Base-by-base conservation (phyloP, 2,329 filamentous ascomycete species). In the Diaporthe capsici region DNA sequence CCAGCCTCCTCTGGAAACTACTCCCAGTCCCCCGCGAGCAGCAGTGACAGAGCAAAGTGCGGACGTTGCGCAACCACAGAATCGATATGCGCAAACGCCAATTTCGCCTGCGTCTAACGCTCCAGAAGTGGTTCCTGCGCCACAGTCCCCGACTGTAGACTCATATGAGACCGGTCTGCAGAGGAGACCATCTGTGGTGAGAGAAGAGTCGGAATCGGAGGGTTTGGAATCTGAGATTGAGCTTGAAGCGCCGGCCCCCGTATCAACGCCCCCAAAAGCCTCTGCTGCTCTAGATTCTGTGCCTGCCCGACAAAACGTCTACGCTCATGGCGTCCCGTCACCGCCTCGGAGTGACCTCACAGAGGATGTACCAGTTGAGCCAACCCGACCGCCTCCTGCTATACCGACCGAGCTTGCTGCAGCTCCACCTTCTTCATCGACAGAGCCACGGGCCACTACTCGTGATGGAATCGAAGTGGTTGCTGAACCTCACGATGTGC, bases 161-260 rank as follows among this genome's bases (percentile, higher is more conserved):
- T n/a, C 34, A 5, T 47, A 37, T 4, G 61, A 70, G 37, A 58
- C 37, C 2, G 51, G 72, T n/a, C 37, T 72, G 49, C 57, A 75
- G 42, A 85, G 86, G 77, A 84, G 86, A 74, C 85, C 87, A 17
- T 87, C 86, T 4, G 81, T 86, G 17, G 86, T 89, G 1, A 82
- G 82, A 20, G 89, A 91, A 76, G 80, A 82, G 68, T 75, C 79
- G 4, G 82, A 82, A 68, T 53, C 47, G 55, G 53, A 60, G 17
- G 81, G 81, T 55, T 76, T 80, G 4, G 81, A 82, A 55, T 79
- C 72, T 8, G 81, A 82, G 25, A 78, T 77, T 8, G 73, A 80
- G 49, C 61, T 77, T 20, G 75, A 79, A 44, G 72, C 73, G 34
- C 25, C 74, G 3, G 22, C 34, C 72, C 76, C 20, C 77, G 22